phyloP scores from a whole-genome alignment of 2,329 filamentous ascomycete species.

The Cryphonectria radicalis region DNA sequence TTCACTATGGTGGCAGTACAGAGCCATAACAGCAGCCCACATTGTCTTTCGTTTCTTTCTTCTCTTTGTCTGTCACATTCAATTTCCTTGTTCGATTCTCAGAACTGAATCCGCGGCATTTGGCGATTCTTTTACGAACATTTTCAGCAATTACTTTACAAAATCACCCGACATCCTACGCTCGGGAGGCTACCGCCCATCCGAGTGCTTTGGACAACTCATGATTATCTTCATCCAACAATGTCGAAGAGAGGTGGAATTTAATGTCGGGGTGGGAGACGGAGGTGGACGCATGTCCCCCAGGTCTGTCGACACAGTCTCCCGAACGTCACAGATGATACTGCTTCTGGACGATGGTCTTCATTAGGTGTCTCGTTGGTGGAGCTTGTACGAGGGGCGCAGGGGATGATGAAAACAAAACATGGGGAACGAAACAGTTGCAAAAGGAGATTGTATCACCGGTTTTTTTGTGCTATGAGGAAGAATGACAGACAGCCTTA shows the following conservation, averaged over 20 bases:
- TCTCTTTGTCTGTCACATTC: slow-evolving; percentile 25
- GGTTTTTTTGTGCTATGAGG: slow-evolving; percentile 21
- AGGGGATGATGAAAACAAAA: neutral
- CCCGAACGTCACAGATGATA: slow-evolving; percentile 23
- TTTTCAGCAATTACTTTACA: slow-evolving; percentile 43
- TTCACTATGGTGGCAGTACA: neutral
- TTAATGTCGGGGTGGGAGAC: slow-evolving; percentile 23
- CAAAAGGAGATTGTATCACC: slow-evolving; percentile 19
- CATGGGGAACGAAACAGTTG: slow-evolving; percentile 1
- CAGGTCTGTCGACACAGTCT: slow-evolving; percentile 19
- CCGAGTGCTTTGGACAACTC: slow-evolving; percentile 45
- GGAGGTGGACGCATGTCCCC: slow-evolving; percentile 13
- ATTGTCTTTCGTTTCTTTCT: slow-evolving; percentile 7
- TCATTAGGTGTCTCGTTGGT: neutral
- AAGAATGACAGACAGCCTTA: slow-evolving; percentile 26
- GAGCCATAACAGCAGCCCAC: neutral
- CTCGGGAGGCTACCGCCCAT: slow-evolving; percentile 43
- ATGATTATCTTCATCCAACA: slow-evolving; percentile 38
- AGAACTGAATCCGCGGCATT: slow-evolving; percentile 38
- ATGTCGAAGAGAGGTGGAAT: slow-evolving; percentile 24
- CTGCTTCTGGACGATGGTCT: slow-evolving; percentile 13
- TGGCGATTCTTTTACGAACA: slow-evolving; percentile 42
- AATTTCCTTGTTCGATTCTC: slow-evolving; percentile 37
- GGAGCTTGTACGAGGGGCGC: slow-evolving; percentile 5
- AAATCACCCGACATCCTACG: slow-evolving; percentile 45